A percentile compares a stretch with the other conserved stretches of the same genome.
Conservation (phyloP, 805 yeast genomes). For the Wickerhamiella musiphila region DNA sequence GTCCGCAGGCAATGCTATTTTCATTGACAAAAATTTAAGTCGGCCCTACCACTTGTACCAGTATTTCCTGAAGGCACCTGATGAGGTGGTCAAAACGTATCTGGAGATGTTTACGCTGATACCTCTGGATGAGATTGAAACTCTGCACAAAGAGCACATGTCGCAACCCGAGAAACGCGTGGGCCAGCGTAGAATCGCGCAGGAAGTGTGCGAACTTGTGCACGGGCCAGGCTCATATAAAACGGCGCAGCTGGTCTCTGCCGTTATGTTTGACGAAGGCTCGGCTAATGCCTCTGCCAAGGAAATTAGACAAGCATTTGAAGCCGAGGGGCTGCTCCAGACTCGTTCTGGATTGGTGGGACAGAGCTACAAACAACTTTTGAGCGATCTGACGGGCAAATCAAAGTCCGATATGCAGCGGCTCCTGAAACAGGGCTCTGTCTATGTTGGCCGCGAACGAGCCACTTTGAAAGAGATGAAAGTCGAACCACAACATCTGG, state of each 20-base stretch:
- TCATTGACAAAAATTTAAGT: constrained; percentile 59
- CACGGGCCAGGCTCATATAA: constrained; percentile 70
- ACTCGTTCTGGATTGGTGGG: constrained; percentile 24
- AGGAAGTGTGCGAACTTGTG: constrained; percentile 70
- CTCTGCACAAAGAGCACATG: constrained; percentile 34
- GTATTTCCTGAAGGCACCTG: constrained; percentile 55
- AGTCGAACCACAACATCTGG: constrained; percentile 31
- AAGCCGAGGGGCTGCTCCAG: constrained; percentile 37
- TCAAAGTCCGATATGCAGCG: constrained; percentile 38
- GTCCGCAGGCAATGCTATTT: constrained; percentile 92
- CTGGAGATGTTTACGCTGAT: constrained; percentile 65
- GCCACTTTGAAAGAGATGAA: constrained; percentile 31
- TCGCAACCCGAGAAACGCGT: constrained; percentile 42
- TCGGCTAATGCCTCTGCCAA: constrained; percentile 28
- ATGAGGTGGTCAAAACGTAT: constrained; percentile 45
- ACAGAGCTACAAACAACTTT: constrained; percentile 32
- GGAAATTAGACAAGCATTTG: constrained; percentile 38
- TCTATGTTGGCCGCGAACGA: constrained; percentile 51
- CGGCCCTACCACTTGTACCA: constrained; percentile 73
- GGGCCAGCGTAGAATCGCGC: constrained; percentile 66
- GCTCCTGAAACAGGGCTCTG: constrained; percentile 50
- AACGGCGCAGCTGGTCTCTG: constrained; percentile 48
- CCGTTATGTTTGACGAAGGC: constrained; percentile 45
- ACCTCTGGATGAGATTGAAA: constrained; percentile 42
- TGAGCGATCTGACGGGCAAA: constrained; percentile 29